These are phyloP conservation scores for Aspergillus awamori DNA, from an alignment of 2,329 filamentous ascomycete species.

Conservation along the genomic window DNA sequence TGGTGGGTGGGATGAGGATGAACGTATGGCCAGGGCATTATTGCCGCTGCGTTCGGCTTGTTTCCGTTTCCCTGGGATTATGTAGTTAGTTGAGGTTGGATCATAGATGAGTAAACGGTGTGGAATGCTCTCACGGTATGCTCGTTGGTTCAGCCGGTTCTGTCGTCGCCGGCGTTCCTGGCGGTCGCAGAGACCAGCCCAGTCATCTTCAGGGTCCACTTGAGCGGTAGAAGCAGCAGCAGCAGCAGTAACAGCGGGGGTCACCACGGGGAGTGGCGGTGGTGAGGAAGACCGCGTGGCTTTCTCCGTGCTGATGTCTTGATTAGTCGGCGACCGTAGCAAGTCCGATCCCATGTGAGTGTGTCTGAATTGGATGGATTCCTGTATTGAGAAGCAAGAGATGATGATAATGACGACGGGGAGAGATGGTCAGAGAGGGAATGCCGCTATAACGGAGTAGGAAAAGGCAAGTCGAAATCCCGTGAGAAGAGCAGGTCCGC, in stretches of 20 bases:
- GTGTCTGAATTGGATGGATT: not conserved
- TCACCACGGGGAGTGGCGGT: not conserved
- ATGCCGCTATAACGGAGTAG: not conserved
- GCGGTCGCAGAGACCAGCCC: conserved; percentile 30
- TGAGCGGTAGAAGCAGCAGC: not conserved
- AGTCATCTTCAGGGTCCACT: conserved; percentile 24
- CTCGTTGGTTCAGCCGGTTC: conserved; percentile 36
- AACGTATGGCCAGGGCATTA: not conserved
- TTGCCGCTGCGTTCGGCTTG: conserved; percentile 15
- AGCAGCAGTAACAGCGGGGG: not conserved
- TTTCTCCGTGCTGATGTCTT: not conserved
- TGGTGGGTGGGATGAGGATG: not conserved
- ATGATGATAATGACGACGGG: not conserved
- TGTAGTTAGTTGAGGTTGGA: not conserved
- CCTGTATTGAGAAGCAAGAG: not conserved
- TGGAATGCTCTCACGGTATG: conserved; percentile 27
- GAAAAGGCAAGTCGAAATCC: not conserved
- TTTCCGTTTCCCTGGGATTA: conserved; percentile 25
- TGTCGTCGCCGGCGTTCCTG: conserved; percentile 33
- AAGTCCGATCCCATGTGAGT: conserved; percentile 4
- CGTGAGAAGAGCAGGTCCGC: not conserved
- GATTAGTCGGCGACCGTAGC: not conserved
- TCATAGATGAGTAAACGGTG: not conserved
- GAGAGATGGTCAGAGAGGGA: not conserved
- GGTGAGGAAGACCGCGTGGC: not conserved